Evolutionary conservation across 345 rosid species (phyloP).

Genomic region (Sonneratia alba): DNA sequence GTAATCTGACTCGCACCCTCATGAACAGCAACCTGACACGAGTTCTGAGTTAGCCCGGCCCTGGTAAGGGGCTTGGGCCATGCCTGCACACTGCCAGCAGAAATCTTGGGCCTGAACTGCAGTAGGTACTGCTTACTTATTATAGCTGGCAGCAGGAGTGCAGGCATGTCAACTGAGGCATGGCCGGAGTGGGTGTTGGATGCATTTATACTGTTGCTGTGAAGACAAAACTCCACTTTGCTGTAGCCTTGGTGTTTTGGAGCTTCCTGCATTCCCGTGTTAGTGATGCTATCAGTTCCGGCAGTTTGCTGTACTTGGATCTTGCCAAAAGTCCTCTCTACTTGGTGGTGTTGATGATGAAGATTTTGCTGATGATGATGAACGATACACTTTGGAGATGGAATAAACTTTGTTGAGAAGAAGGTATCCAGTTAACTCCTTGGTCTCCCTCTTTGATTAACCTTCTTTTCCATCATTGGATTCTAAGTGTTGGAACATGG

Average conservation of each 20-base stretch:
- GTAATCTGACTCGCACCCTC: conserved; percentile 27
- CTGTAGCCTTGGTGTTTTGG: no score
- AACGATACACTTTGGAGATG: background rate
- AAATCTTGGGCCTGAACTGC: conserved; percentile 15
- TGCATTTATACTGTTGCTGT: no score
- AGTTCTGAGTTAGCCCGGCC: conserved; percentile 91
- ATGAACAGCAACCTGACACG: conserved; percentile 61
- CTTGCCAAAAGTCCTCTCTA: no score
- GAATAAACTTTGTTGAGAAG: background rate
- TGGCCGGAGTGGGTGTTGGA: conserved; percentile 21
- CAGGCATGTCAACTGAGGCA: conserved; percentile 55
- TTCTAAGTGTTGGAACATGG: background rate
- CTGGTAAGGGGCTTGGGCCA: conserved; percentile 85
- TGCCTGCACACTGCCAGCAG: conserved; percentile 67
- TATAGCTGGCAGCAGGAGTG: conserved; percentile 36
- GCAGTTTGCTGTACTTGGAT: no score
- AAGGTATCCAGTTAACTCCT: background rate
- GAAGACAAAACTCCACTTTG: no score
- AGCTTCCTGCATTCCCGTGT: no score
- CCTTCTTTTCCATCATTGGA: background rate
- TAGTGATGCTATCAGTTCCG: no score
- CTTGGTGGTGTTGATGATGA: no score
- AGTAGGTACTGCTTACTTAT: conserved; percentile 8
- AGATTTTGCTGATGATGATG: no score
- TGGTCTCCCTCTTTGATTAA: background rate